Percentiles rank a stretch among this genome's conserved stretches.
phyloP scores from a whole-genome alignment of 164 flowering plant species.

The Annona cherimola region DNA sequence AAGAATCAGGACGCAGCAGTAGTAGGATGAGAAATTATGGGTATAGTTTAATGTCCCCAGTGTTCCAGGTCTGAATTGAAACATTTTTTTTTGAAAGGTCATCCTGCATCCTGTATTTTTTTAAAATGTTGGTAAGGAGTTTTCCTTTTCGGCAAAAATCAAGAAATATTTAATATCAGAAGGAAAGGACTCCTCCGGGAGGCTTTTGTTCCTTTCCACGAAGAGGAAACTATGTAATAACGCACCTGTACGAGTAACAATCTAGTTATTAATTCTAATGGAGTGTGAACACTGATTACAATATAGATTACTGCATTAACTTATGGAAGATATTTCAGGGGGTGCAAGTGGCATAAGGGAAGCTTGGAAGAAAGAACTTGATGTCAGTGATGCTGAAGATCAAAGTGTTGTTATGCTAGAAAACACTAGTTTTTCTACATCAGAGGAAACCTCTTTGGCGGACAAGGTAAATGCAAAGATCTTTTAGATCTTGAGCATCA shows the following conservation, averaged over 20 bases:
- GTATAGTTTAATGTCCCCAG: background rate
- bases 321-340: slow-evolving; percentile 9
- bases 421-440: slow-evolving; percentile 13
- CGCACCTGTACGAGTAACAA: too few relatives aligned
- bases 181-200: too few relatives aligned
- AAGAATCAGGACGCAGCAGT: background rate
- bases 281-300: too few relatives aligned
- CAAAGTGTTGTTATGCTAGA: slow-evolving; percentile 10
- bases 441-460: slow-evolving; percentile 8
- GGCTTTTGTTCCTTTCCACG: too few relatives aligned
- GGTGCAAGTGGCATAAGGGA: slow-evolving; percentile 17
- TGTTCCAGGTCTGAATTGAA: background rate
- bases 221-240: too few relatives aligned
- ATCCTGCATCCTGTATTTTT: too few relatives aligned
- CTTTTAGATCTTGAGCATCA: background rate
- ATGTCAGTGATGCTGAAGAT: slow-evolving; percentile 10
- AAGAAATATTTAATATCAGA: too few relatives aligned
- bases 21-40: background rate
- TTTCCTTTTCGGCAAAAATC: too few relatives aligned
- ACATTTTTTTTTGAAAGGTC: background rate
- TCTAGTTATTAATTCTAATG: too few relatives aligned
- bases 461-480: background rate
- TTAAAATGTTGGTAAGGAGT: too few relatives aligned
- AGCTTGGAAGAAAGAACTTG: slow-evolving; percentile 10
- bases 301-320: background rate